Base-by-base conservation (phyloP, 2,329 filamentous ascomycete species). In the Diaporthe sp. region DNA sequence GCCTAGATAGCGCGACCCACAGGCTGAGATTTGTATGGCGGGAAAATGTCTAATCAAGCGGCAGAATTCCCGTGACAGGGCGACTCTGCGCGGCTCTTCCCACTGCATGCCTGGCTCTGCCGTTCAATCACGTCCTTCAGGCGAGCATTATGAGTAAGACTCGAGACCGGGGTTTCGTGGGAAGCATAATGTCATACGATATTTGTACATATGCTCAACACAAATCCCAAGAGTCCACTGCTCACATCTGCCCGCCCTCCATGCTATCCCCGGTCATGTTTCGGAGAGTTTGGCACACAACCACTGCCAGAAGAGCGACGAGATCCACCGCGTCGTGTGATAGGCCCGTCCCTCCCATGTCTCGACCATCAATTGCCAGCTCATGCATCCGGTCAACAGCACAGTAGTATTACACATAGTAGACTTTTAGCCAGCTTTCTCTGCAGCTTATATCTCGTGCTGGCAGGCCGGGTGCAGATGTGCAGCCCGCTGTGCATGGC, bases 301-400 rank as follows among this genome's bases (percentile, higher is more conserved):
- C 22, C 65, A 53, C 65, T 13, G 31, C 15, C 22, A 22, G 13
- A 13, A 51, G 12, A 68, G 65, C 46, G 46, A 68, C 65, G 34
- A 39, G n/a, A 19, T 53, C 44, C 62, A 67, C 44, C 42, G 15
- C 17, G 42, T 8, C 42, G 28, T 17, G 12, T 53, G 65, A 53
- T 68, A 53, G 65, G 65, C 31, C 31, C 65, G 46, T 68, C 31
- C 49, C 49, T 69, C 34, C 42, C 65, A 69, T 69, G 65, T 55
- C 34, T 39, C 61, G 42, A 65, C 61, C 34, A 61, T n/a, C 57
- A 61, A 42, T 61, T 65, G 9, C 31, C 62, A 68, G 13, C 62
- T 53, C 46, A 51, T 53, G 46, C 46, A 51, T 9, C 42, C 42
- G 8, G 42, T 13, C 42, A 34, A 25, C 28, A 5, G 31, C 22